phyloP scores from a whole-genome alignment of 371 early-diverging fungal genomes.

The Vairimorpha necatrix region DNA sequence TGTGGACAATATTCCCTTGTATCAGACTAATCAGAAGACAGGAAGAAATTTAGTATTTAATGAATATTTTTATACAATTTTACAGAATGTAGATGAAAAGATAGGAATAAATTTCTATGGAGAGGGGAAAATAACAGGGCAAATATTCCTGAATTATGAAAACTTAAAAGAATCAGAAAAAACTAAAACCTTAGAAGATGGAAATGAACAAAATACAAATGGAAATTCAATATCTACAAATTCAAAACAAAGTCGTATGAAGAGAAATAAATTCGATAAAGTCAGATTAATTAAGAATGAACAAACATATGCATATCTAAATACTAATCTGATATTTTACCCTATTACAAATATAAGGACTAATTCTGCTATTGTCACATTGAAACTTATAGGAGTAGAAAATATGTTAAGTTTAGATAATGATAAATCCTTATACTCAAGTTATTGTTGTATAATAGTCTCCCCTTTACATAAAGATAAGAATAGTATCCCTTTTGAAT shows the following conservation, averaged over 20 bases:
- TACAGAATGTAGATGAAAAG: constrained; percentile 50
- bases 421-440: constrained; percentile 40
- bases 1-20: constrained; percentile 42
- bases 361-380: constrained; percentile 49
- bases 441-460: constrained; percentile 47
- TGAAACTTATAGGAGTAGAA: constrained; percentile 56
- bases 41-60: constrained; percentile 50
- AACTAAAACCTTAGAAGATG: constrained; percentile 6
- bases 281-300: constrained; percentile 30
- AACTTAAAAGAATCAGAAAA: constrained; percentile 15
- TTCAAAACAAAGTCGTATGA: neutral
- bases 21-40: constrained; percentile 21
- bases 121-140: constrained; percentile 26
- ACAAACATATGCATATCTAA: constrained; percentile 24
- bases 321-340: constrained; percentile 33
- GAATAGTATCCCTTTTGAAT: constrained; percentile 8
- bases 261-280: constrained; percentile 23
- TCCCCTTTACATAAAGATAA: constrained; percentile 31
- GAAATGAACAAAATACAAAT: neutral
- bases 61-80: constrained; percentile 56
- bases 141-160: constrained; percentile 28
- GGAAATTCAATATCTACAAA: neutral
- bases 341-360: constrained; percentile 30
- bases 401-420: constrained; percentile 50
- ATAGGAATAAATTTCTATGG: constrained; percentile 39